Base-by-base conservation (phyloP, 805 yeast genomes). In the Yamadazyma akitaensis region DNA sequence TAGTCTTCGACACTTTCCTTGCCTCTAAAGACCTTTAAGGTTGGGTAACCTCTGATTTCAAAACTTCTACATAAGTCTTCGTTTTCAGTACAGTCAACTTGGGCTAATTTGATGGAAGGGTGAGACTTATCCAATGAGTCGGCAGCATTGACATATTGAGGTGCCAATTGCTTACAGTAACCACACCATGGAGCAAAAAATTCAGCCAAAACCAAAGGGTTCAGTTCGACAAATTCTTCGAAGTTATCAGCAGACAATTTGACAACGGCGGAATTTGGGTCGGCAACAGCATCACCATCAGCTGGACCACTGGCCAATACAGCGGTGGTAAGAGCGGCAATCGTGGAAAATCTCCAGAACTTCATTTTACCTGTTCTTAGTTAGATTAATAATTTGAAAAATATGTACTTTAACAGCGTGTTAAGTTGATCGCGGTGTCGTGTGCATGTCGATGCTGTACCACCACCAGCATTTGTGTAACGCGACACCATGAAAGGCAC, bases 151-250 rank as follows among this genome's bases (percentile, higher is more conserved):
- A 81, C 73, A 56, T 77, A 87, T 65, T 88, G 84, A 31, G 96
- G 96, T 11, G 89, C 96, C 54, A 88, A 71, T 42, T 78, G 79
- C 75, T 91, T 89, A 77, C 97, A 91, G 72, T 91, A 94, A 14
- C 97, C 97, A 76, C 97, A 91, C 97, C 98, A 92, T 64, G 97
- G 96, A 14, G 96, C 96, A 65, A 84, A 88, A 69, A 88, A 88
- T 68, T 88, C 96, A 17, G 92, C 85, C 51, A 88, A 70, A 18
- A 88, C 95, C 55, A 91, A 75, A 31, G 89, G 86, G 72, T 91
- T 85, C 46, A 76, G 80, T 41, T 71, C 67, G 53, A 92, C 68
- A 66, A 87, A 88, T 13, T 74, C 65, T 47, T 78, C 77, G 64
- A 88, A 92, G 49, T 77, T 77, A 33, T 76, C 82, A 17, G 82